Evolutionary conservation across 225 moss, liverwort and hornwort genomes (phyloP), one percentile per base, ranked within the genome.

Genomic region (Takakia lepidozioides): DNA sequence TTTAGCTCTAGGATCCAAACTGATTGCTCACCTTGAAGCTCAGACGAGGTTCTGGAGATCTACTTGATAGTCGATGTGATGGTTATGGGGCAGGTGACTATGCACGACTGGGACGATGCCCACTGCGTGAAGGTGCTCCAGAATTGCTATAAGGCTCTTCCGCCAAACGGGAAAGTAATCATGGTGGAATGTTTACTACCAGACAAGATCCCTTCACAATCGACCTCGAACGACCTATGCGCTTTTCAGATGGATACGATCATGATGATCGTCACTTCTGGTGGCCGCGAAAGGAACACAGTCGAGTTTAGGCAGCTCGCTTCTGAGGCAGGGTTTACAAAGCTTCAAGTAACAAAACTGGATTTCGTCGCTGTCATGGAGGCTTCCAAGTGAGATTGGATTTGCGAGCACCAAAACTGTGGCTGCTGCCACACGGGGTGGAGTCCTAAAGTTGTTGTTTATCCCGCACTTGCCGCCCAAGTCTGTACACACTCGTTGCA

Each of bases 81-180:
- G n/a, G n/a, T n/a, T n/a, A n/a, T n/a, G n/a, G 6, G 22, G 18
- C 62, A 62, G 62, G 46, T 46, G 9, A 54, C 54, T 18, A 34
- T 62, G 19, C 62, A 62, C 14, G 62, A 62, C 23, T 62, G 62
- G 62, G 37, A 53, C 14, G 62, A 62, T 20, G 19, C 30, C 0
- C 35, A 5, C 17, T 54, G 53, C 35, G 27, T 54, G 7, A 44
- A 54, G 32, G 19, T 62, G 2, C 27, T 62, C 45, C 27, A 24
- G n/a, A 62, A 62, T 36, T 46, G 46, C 29, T 46, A 46, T 44
- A 27, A 46, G 3, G 54, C 54, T 2, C 62, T 62, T 2, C 62
- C 53, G 5, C 10, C 53, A 8, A 14, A 28, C 2, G 62, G 62
- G 18, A 29, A 36, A 16, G 51, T 62, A 17, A 54, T 62, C 62